A percentile compares a stretch with the other conserved stretches of the same genome.
Evolutionary conservation across 1,284 basidiomycete species (phyloP).

Genomic region (Schizopora paradoxa): DNA sequence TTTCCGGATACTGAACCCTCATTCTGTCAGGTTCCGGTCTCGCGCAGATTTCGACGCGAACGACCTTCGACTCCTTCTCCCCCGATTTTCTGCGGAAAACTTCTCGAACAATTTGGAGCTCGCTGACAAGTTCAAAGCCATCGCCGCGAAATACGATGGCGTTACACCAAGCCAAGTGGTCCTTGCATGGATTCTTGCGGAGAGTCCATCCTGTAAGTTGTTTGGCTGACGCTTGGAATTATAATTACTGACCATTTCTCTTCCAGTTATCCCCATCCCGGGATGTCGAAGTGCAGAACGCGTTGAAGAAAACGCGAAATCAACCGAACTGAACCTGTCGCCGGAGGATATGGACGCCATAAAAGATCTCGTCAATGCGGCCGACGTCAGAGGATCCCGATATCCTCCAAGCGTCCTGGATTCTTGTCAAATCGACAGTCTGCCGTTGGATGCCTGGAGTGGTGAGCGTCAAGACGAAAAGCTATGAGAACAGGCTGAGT

Average conservation of each 20-base stretch:
- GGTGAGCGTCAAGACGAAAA: no score
- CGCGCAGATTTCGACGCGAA: constrained; percentile 31
- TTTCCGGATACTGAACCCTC: not conserved
- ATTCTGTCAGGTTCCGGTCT: constrained; percentile 19
- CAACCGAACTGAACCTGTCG: constrained; percentile 16
- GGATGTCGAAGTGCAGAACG: constrained; percentile 3
- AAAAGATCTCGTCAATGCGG: constrained; percentile 13
- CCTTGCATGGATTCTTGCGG: constrained; percentile 35
- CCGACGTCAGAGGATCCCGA: not conserved
- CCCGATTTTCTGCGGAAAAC: constrained; percentile 33
- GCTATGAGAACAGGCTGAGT: no score
- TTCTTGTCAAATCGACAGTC: no score
- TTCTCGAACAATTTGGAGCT: constrained; percentile 34
- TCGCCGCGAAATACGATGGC: constrained; percentile 26
- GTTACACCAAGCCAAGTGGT: constrained; percentile 33
- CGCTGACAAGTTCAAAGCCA: constrained; percentile 27
- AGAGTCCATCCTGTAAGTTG: constrained; percentile 37
- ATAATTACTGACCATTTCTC: not conserved
- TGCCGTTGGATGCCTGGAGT: no score
- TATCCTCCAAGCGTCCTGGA: no score
- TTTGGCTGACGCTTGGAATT: constrained; percentile 21
- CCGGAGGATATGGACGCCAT: constrained; percentile 18
- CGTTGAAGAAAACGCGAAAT: constrained; percentile 19
- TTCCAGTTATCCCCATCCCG: constrained; percentile 12
- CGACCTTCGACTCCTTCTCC: constrained; percentile 28